Percentiles rank a stretch among this genome's conserved stretches.
These are phyloP conservation scores for Smittium culicis DNA, from an alignment of 371 early-diverging fungal species.

Conservation along the genomic window DNA sequence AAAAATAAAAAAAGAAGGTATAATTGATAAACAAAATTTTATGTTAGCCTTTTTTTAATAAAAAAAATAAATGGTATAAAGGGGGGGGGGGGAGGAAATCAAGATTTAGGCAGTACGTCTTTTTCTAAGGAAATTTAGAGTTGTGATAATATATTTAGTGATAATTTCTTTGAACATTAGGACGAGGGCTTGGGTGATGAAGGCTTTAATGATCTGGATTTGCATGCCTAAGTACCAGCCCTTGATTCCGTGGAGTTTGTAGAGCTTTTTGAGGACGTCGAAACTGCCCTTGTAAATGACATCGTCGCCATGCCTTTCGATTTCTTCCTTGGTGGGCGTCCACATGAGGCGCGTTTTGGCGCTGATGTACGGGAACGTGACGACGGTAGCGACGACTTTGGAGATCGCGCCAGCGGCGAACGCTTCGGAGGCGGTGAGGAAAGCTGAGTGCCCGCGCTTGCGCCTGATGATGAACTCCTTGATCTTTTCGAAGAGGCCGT, in stretches of 20 bases:
- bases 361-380: constrained; percentile 94
- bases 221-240: constrained; percentile 95
- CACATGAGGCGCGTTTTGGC: constrained; percentile 92
- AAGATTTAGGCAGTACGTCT: too few species aligned
- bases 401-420: constrained; percentile 82
- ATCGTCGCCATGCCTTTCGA: constrained; percentile 35
- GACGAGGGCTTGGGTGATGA: constrained; percentile 84
- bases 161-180: constrained; percentile 76
- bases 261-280: constrained; percentile 72
- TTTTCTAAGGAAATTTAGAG: too few species aligned
- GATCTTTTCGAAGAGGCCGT: constrained; percentile 83
- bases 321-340: constrained; percentile 61
- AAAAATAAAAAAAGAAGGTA: too few species aligned
- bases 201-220: constrained; percentile 91
- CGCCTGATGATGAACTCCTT: constrained; percentile 43
- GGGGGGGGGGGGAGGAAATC: too few species aligned
- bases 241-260: constrained; percentile 59
- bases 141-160: background rate
- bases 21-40: too few species aligned
- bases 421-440: constrained; percentile 54
- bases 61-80: too few species aligned
- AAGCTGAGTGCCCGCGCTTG: constrained; percentile 19
- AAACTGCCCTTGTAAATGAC: constrained; percentile 62
- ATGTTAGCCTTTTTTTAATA: too few species aligned
- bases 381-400: constrained; percentile 77